Base-by-base conservation (phyloP, 139 green algal genomes). In the Micromonas commoda region DNA sequence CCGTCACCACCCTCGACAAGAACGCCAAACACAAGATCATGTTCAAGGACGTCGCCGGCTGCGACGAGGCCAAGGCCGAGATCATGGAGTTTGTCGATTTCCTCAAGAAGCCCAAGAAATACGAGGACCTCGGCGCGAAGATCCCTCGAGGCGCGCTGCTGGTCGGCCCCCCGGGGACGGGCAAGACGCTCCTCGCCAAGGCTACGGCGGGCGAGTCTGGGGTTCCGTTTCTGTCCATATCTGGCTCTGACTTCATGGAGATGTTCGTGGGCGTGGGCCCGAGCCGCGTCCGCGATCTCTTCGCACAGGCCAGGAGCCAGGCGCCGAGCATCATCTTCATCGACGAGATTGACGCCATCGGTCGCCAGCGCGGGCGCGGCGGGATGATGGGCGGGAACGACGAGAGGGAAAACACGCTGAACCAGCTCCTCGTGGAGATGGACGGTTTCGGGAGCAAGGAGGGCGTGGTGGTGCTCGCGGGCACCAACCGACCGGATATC, bases 41-140 rank as follows among this genome's bases (percentile, higher is more conserved):
- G 35, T 97, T 97, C 82, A 92, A 91, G 82, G 93, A 98, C 76
- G 94, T 98, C 54, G 94, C 94, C 28, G 94, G 94, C 19, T 97
- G 93, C 82, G 91, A 97, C 73, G 94, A 98, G 82, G 94, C 93
- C 32, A 97, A 97, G 89, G 73, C 83, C 65, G 92, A 97, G 86
- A 92, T 98, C 80, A 96, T 96, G 91, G 93, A 98, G 90, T 97
- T 98, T 89, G 93, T 98, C 32, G 90, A 96, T 77, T 98, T 98
- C 73, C 78, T 85, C 23, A 80, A 81, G 35, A 61, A 78, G 32
- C 81, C 81, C 5, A 52, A 76, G n/a, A 78, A 81, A 33, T 86
- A 77, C 66, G 60, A 82, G 54, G 54, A 78, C 26, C 73, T 87
- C 13, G 80, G 93, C 1, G 94, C 92, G 34, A 92, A 93, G 72